Evolutionary conservation across 345 rosid species (phyloP), one percentile per base, ranked within the genome.

Genomic region (Lepidium sativum): DNA sequence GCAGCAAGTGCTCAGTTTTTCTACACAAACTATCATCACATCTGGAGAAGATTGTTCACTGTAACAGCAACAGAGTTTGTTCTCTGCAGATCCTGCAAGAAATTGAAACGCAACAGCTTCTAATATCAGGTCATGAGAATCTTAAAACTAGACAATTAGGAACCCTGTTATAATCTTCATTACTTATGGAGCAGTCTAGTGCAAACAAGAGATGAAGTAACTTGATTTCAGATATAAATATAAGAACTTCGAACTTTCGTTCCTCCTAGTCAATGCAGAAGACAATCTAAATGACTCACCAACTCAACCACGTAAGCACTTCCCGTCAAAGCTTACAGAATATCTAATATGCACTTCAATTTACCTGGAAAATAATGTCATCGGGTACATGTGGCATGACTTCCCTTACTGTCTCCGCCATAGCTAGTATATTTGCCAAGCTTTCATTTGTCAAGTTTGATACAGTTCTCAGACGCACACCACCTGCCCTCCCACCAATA

Each of bases 1-100:
- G 60, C 53, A n/a, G 37, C 27, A 56, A 66, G 53, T 48, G 58
- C 41, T 33, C 50, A 5, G 48, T 21, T 25, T 21, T 65, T 45
- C 45, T 47, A 67, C 35, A 40, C 34, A 54, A 59, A 67, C 25
- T 43, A 62, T 67, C 53, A 43, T 83, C 80, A 90, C 86, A 84
- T 90, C 78, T 94, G 99, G 65, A 94, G 99, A 75, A 90, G 99
- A 75, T 94, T 94, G 82, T 94, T 90, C 81, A 94, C 96, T 62
- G 96, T 90, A 27, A 86, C 85, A 55, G 88, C 73, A 31, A 78
- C 97, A 27, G 99, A 94, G 77, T 94, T 86, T 60, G 99, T 90
- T 69, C 86, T 81, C 86, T 86, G 99, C 82, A 94, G 73, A 72
- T 94, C 99, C 99, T 94, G 92, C 89, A 81, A 65, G 9, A 62